These are phyloP conservation scores for Skeletonema potamos DNA, from an alignment of 108 stramenopile species.

Conservation along the genomic window DNA sequence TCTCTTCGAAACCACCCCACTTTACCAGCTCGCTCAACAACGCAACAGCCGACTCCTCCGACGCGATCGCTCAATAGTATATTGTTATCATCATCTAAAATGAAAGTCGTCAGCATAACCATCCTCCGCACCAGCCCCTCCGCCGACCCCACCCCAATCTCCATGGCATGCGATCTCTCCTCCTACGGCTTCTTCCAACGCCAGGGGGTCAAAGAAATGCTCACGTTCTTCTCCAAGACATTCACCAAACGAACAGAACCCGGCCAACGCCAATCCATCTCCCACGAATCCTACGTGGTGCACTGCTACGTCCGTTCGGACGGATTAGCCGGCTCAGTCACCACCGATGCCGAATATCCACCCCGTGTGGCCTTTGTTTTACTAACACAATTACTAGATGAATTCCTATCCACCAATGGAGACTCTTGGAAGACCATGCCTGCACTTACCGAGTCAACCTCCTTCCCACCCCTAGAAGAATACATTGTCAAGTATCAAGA, in stretches of 20 bases:
- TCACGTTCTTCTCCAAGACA: constrained; percentile 96
- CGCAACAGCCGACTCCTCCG: too few relatives aligned
- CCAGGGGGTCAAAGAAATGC: constrained; percentile 96
- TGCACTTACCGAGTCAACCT: constrained; percentile 58
- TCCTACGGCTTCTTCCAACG: constrained; percentile 92
- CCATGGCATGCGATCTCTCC: constrained; percentile 73
- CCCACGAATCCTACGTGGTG: constrained; percentile 97
- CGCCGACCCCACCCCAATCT: constrained; percentile 75
- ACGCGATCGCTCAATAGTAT: too few relatives aligned
- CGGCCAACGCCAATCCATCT: constrained; percentile 97
- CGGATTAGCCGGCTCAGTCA: constrained; percentile 92
- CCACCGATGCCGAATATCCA: constrained; percentile 97
- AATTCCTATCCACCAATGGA: constrained; percentile 73
- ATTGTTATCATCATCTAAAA: constrained; percentile 6
- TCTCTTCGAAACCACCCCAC: too few relatives aligned
- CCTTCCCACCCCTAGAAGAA: constrained; percentile 68
- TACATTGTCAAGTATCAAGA: constrained; percentile 90
- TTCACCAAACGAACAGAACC: constrained; percentile 95
- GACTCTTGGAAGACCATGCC: constrained; percentile 69
- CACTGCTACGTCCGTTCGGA: constrained; percentile 97
- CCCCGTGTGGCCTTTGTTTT: constrained; percentile 97
- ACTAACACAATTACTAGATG: constrained; percentile 93
- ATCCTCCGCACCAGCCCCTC: constrained; percentile 74
- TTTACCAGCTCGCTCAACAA: too few relatives aligned
- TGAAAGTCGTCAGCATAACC: constrained; percentile 85